Evolutionary conservation across 108 stramenopile species (phyloP).

Genomic region (Chaetoceros tenuissimus): DNA sequence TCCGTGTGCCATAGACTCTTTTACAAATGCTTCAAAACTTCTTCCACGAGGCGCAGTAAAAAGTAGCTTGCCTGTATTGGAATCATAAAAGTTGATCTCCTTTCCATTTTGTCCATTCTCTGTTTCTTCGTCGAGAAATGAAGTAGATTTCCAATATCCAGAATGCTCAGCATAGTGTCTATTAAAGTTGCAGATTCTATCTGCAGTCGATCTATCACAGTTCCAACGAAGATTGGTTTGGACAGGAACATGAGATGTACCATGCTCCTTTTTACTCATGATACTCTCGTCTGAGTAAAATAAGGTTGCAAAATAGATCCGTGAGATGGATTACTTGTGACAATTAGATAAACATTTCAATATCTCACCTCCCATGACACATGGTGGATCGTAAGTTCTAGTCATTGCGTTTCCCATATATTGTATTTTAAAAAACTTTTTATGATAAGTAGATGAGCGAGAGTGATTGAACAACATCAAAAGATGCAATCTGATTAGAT

Average conservation of each 20-base stretch:
- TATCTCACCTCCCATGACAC: background rate
- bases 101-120: background rate
- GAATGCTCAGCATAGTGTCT: constrained; percentile 80
- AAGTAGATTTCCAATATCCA: constrained; percentile 66
- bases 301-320: too few relatives aligned
- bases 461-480: too few relatives aligned
- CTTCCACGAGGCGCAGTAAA: constrained; percentile 59
- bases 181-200: constrained; percentile 80
- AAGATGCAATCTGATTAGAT: too few relatives aligned
- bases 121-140: constrained; percentile 36
- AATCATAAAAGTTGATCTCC: constrained; percentile 70
- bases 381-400: background rate
- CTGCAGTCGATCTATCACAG: constrained; percentile 53
- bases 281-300: too few relatives aligned
- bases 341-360: too few relatives aligned
- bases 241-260: constrained; percentile 38
- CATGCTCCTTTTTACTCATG: constrained; percentile 36
- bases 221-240: constrained; percentile 71
- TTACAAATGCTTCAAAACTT: constrained; percentile 55
- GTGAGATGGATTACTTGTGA: too few relatives aligned
- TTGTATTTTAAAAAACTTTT: background rate
- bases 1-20: constrained; percentile 59
- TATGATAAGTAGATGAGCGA: too few relatives aligned
- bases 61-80: constrained; percentile 70
- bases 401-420: background rate